These are phyloP conservation scores for Haplosporangium sp. DNA, from an alignment of 371 early-diverging fungal species.

Conservation along the genomic window DNA sequence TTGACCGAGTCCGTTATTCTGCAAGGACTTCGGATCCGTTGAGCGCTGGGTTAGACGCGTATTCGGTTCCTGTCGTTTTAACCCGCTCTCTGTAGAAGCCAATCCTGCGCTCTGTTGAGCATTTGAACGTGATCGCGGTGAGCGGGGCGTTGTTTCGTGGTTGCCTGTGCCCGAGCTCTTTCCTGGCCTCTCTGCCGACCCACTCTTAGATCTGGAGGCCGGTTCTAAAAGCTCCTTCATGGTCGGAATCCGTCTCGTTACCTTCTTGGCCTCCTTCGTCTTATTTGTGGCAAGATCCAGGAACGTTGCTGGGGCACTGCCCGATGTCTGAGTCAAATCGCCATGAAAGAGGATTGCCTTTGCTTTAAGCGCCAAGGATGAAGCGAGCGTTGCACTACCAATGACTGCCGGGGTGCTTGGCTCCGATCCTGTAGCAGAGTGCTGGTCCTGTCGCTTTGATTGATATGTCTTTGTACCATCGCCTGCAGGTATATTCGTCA, in stretches of 20 bases:
- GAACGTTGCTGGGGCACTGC: constrained; percentile 57
- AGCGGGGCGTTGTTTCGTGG: constrained; percentile 13
- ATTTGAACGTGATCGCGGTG: constrained; percentile 14
- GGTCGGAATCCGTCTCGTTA: constrained; percentile 42
- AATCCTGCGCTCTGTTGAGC: neutral
- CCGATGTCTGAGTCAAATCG: constrained; percentile 57
- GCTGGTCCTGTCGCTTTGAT: constrained; percentile 46
- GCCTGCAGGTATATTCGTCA: neutral
- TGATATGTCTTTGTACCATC: constrained; percentile 36
- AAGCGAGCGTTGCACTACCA: constrained; percentile 25
- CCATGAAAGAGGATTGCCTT: constrained; percentile 53
- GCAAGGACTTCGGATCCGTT: constrained; percentile 21
- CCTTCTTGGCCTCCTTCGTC: constrained; percentile 25
- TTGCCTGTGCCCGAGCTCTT: neutral
- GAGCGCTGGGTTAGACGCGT: constrained; percentile 11
- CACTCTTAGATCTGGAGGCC: neutral
- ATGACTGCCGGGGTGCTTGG: constrained; percentile 28
- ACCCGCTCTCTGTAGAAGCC: neutral
- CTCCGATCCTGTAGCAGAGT: constrained; percentile 32
- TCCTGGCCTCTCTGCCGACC: constrained; percentile 12
- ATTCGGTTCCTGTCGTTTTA: constrained; percentile 15
- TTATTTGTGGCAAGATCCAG: constrained; percentile 48
- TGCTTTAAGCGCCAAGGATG: constrained; percentile 42
- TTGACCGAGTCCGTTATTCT: constrained; percentile 6
- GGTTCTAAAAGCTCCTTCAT: constrained; percentile 50